Percentiles rank a stretch among this genome's conserved stretches.
These are phyloP conservation scores for Debaryomyces udenii DNA, from an alignment of 1,139 yeast genomes.

Conservation along the genomic window DNA sequence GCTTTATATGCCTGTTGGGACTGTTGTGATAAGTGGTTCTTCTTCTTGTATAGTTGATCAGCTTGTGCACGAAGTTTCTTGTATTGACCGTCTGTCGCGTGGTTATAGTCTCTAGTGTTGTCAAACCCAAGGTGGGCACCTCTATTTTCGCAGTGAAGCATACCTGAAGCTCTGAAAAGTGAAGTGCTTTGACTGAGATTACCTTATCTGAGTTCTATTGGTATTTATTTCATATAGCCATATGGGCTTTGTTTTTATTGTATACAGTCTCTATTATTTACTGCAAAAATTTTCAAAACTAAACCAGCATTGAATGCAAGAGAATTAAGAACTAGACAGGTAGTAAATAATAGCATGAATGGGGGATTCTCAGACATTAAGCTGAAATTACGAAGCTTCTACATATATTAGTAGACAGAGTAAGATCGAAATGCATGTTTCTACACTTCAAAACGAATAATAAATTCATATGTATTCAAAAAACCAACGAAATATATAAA, in stretches of 20 bases:
- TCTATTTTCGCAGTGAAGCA: conserved; percentile 32
- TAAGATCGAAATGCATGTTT: no score
- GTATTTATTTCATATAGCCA: not conserved
- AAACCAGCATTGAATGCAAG: not conserved
- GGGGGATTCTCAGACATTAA: no score
- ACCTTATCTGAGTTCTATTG: no score
- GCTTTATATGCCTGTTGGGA: conserved; percentile 76
- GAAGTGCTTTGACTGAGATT: no score
- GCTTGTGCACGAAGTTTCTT: conserved; percentile 69
- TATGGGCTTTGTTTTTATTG: not conserved
- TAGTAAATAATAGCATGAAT: no score
- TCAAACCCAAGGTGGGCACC: conserved; percentile 41
- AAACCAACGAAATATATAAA: conserved; percentile 4
- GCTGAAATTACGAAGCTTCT: no score
- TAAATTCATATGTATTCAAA: conserved; percentile 9
- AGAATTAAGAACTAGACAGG: no score
- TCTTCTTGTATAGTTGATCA: conserved; percentile 60
- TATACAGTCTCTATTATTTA: conserved; percentile 8
- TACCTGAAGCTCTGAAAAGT: conserved; percentile 9
- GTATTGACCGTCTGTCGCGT: conserved; percentile 70
- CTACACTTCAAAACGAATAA: not conserved
- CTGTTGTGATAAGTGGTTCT: conserved; percentile 58
- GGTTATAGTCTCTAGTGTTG: conserved; percentile 63
- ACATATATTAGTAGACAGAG: no score
- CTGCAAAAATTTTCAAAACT: conserved; percentile 1